These are phyloP conservation scores for Daldinia grandis DNA, from an alignment of 495 filamentous ascomycete genomes.

Conservation along the genomic window DNA sequence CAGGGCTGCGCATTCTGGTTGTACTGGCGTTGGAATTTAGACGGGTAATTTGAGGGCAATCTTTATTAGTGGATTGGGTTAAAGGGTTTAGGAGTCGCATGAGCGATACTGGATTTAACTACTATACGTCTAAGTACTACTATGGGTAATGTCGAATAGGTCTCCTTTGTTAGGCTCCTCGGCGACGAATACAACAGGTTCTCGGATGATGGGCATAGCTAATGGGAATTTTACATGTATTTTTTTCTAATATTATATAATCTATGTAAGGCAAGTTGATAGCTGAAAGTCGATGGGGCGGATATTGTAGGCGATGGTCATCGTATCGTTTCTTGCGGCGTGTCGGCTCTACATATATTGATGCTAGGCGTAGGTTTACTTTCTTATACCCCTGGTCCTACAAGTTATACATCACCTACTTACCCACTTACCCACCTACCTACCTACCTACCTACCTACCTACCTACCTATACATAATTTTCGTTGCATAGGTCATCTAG, in stretches of 20 bases:
- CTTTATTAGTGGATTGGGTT: neutral
- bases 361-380: neutral
- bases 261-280: neutral
- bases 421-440: too few relatives aligned
- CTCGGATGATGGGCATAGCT: slow-evolving; percentile 25
- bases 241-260: slow-evolving; percentile 9
- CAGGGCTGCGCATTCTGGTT: slow-evolving; percentile 1
- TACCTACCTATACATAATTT: too few relatives aligned
- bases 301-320: neutral
- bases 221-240: slow-evolving; percentile 14
- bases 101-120: slow-evolving; percentile 5
- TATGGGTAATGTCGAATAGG: slow-evolving; percentile 11
- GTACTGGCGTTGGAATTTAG: slow-evolving; percentile 29
- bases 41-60: slow-evolving; percentile 21
- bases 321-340: neutral
- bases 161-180: slow-evolving; percentile 21
- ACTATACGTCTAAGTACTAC: neutral
- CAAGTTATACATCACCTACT: too few relatives aligned
- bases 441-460: too few relatives aligned
- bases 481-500: neutral
- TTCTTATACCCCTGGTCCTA: neutral
- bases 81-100: slow-evolving; percentile 7
- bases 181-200: neutral
- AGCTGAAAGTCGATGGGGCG: neutral
- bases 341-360: neutral